phyloP scores from a whole-genome alignment of 805 yeast species.

The Candida germanica region DNA sequence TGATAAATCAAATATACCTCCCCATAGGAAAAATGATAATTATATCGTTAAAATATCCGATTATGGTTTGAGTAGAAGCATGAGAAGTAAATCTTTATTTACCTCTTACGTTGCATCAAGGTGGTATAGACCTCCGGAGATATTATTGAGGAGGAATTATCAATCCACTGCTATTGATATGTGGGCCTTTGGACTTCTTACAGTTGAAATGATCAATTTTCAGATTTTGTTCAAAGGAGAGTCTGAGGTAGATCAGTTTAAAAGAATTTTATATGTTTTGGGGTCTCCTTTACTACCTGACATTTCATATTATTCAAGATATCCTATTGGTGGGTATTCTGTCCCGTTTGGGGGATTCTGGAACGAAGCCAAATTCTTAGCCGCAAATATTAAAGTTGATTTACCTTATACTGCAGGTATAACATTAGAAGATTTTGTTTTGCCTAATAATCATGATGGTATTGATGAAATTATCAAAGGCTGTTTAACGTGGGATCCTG shows the following conservation, averaged over 20 bases:
- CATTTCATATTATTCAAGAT: slow-evolving; percentile 5
- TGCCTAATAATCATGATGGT: background rate
- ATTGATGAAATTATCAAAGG: slow-evolving; percentile 23
- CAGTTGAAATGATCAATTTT: slow-evolving; percentile 68
- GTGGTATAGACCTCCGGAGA: slow-evolving; percentile 86
- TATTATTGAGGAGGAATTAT: slow-evolving; percentile 57
- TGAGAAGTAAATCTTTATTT: slow-evolving; percentile 50
- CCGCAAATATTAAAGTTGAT: slow-evolving; percentile 51
- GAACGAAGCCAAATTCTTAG: slow-evolving; percentile 58
- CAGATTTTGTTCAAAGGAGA: slow-evolving; percentile 82
- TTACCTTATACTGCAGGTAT: slow-evolving; percentile 57
- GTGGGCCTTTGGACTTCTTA: slow-evolving; percentile 85
- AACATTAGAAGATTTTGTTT: slow-evolving; percentile 15
- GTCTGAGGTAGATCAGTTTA: slow-evolving; percentile 74
- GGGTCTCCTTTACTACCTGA: slow-evolving; percentile 63
- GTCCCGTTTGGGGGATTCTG: slow-evolving; percentile 69
- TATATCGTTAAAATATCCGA: slow-evolving; percentile 76
- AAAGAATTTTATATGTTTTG: slow-evolving; percentile 60
- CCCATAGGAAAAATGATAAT: slow-evolving; percentile 34
- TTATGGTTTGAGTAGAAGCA: slow-evolving; percentile 71
- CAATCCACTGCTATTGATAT: slow-evolving; percentile 73
- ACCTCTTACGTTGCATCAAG: slow-evolving; percentile 81
- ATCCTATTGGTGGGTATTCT: slow-evolving; percentile 8
- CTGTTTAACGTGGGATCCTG: slow-evolving; percentile 79
- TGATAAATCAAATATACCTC: slow-evolving; percentile 36